These are phyloP conservation scores for Stropharia rugosoannulata DNA, from an alignment of 768 basidiomycete species.

Conservation along the genomic window DNA sequence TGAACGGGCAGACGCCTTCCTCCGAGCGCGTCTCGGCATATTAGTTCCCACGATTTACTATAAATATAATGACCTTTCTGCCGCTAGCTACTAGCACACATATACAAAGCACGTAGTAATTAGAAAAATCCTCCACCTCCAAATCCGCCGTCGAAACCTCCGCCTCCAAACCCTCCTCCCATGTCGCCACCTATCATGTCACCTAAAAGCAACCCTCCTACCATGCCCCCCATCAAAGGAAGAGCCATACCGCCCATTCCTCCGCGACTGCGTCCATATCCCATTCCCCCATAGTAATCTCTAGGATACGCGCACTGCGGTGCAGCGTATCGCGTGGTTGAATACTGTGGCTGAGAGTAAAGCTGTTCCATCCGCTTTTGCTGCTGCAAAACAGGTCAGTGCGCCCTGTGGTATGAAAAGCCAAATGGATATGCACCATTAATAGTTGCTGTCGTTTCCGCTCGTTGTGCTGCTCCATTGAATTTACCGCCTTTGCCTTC, in stretches of 20 bases:
- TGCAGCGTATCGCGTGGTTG: conserved; percentile 19
- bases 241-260: conserved; percentile 33
- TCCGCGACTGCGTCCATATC: conserved; percentile 2
- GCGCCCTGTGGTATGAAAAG: not conserved
- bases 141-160: conserved; percentile 19
- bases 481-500: conserved; percentile 63
- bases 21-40: conserved; percentile 2
- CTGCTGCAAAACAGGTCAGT: conserved; percentile 11
- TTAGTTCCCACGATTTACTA: conserved; percentile 15
- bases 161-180: conserved; percentile 26
- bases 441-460: conserved; percentile 38
- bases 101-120: not conserved
- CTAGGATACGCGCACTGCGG: conserved; percentile 20
- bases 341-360: conserved; percentile 15
- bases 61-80: not conserved
- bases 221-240: conserved; percentile 44
- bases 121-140: conserved; percentile 23
- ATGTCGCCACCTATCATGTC: conserved; percentile 34
- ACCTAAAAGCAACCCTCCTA: conserved; percentile 50
- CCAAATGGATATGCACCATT: conserved; percentile 7
- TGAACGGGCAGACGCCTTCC: not conserved
- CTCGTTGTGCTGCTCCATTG: conserved; percentile 66
- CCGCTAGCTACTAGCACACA: too few species aligned
- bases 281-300: conserved; percentile 1
- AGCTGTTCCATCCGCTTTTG: conserved; percentile 19